A percentile compares a stretch with the other conserved stretches of the same genome.
Conservation (phyloP, 1,284 basidiomycete species). For the Ustilago nuda region DNA sequence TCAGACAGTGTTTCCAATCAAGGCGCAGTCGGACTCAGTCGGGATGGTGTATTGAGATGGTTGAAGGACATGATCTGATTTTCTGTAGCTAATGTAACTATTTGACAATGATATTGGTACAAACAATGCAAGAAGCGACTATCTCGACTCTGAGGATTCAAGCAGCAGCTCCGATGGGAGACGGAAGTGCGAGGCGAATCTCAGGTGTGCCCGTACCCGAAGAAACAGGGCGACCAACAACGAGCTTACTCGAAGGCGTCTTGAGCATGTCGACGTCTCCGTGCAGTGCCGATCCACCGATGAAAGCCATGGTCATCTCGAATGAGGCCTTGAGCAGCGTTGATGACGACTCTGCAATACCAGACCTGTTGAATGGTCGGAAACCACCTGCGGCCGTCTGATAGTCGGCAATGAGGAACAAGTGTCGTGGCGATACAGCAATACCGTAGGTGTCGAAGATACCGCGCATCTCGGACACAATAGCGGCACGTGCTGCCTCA, state of each 20-base stretch:
- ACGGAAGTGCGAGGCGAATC: slow-evolving; percentile 52
- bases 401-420: slow-evolving; percentile 98
- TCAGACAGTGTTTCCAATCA: neutral
- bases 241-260: slow-evolving; percentile 89
- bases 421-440: slow-evolving; percentile 91
- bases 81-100: slow-evolving; percentile 21
- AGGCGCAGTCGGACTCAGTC: neutral
- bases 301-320: slow-evolving; percentile 95
- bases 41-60: too few relatives aligned
- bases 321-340: slow-evolving; percentile 96
- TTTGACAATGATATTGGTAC: slow-evolving; percentile 28
- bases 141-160: neutral
- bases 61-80: neutral
- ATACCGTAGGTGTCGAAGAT: slow-evolving; percentile 97
- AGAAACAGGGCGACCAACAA: slow-evolving; percentile 72
- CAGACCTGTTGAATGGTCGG: slow-evolving; percentile 96
- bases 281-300: slow-evolving; percentile 91
- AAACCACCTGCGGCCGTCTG: slow-evolving; percentile 97
- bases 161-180: slow-evolving; percentile 35
- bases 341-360: slow-evolving; percentile 89
- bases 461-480: slow-evolving; percentile 80
- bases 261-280: slow-evolving; percentile 94
- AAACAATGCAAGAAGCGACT: slow-evolving; percentile 9
- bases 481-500: slow-evolving; percentile 70
- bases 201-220: slow-evolving; percentile 63